A percentile compares a stretch with the other conserved stretches of the same genome.
Conservation (phyloP, 2,329 filamentous ascomycete genomes). For the Colletotrichum lupini region DNA sequence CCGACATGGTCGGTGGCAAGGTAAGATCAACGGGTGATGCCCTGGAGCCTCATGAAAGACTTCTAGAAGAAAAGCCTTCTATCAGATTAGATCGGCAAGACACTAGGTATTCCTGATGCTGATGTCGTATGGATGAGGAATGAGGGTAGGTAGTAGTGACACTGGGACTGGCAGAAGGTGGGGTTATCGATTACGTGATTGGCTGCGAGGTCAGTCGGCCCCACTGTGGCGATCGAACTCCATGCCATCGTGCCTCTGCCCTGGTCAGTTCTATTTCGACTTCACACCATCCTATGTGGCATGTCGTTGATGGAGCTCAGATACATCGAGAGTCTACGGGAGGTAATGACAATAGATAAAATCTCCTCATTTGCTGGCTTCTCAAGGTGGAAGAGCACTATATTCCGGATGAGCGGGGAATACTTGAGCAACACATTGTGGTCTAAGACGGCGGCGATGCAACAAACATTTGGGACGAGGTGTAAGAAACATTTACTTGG, state of each 20-base stretch:
- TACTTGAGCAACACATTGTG: not conserved
- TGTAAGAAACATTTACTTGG: not conserved
- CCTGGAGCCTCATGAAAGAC: not conserved
- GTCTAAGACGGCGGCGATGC: not conserved
- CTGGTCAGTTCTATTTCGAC: constrained; percentile 27
- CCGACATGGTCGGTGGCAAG: too few relatives aligned
- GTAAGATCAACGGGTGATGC: accelerated
- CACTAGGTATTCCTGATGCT: too few relatives aligned
- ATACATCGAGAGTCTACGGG: too few relatives aligned
- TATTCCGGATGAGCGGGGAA: not conserved
- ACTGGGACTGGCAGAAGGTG: constrained; percentile 1
- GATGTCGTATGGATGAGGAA: not conserved
- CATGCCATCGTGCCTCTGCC: constrained; percentile 1
- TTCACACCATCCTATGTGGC: not conserved
- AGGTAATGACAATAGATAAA: not conserved
- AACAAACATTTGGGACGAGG: not conserved
- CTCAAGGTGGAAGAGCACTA: not conserved
- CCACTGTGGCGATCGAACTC: constrained; percentile 15
- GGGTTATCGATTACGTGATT: constrained; percentile 5
- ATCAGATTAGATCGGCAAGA: not conserved
- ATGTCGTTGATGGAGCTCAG: not conserved
- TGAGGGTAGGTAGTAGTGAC: constrained; percentile 4
- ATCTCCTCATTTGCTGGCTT: not conserved
- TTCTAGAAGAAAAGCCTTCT: not conserved
- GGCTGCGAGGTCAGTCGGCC: not conserved